Base-by-base conservation (phyloP, 139 green algal species). In the Chlorella sp. region DNA sequence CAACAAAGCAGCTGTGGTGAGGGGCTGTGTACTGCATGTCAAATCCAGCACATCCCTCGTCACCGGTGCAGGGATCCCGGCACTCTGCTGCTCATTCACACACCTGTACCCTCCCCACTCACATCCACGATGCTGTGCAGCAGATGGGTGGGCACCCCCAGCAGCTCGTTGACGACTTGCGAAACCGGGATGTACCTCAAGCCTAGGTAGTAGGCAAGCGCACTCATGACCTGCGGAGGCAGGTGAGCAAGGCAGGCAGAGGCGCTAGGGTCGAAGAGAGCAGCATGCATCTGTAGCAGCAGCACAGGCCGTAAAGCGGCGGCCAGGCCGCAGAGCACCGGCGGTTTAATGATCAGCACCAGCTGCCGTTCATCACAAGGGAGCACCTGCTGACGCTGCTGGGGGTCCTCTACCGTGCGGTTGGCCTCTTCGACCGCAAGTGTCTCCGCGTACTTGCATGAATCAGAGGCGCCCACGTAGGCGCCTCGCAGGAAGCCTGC, bases 401-500 rank as follows among this genome's bases (percentile, higher is more conserved):
- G 11, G 51, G 64, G 64, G 65, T 86, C 65, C 28, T 21, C 7
- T 26, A 86, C 51, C 13, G 21, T 71, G 56, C 68, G 41, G 21
- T 68, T 18, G 18, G 57, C 85, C 44, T 70, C 34, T 23, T 83
- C 39, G 20, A 84, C 28, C 0, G 79, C 60, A 4, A 74, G 83
- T 12, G 57, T 63, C 21, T 89, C 86, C 11, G 60, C 30, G 67
- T 89, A 89, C 23, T 65, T 41, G 36, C 86, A 89, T 12, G 44
- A n/a, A 55, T 89, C 86, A 2, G 39, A 26, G 6, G 36, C 25
- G 1, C 82, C 72, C 23, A 30, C 23, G 55, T 84, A 75, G 11
- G 87, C 81, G 15, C 86, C 86, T n/a, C 36, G 73, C 9, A 89
- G 23, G 57, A 89, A 28, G 9, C 86, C 80, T 85, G 80, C 38